phyloP scores from a whole-genome alignment of 352 stramenopile genomes.

The Phytophthora kernoviae region DNA sequence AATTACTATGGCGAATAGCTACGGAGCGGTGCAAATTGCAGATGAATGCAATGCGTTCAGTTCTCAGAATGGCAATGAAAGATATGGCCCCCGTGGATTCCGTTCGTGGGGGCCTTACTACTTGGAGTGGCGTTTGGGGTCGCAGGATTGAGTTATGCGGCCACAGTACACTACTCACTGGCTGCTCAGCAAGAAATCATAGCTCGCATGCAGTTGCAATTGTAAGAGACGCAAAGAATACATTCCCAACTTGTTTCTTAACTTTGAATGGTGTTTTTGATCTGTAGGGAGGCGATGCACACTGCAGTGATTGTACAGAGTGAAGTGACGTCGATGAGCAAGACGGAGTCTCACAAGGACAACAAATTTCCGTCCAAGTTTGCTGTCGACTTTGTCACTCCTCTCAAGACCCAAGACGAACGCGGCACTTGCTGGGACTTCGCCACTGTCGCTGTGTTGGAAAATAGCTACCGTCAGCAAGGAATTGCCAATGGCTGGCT shows the following conservation, averaged over 20 bases:
- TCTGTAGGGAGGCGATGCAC: constrained; percentile 54
- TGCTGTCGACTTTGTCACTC: constrained; percentile 54
- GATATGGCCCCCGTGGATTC: neutral
- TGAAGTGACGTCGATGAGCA: constrained; percentile 25
- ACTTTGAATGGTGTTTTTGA: neutral
- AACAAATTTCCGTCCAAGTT: constrained; percentile 60
- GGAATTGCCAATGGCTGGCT: constrained; percentile 61
- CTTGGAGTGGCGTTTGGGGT: constrained; percentile 6
- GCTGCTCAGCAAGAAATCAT: constrained; percentile 15
- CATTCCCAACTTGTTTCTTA: neutral
- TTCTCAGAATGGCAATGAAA: neutral
- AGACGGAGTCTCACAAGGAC: constrained; percentile 13
- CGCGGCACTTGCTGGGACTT: constrained; percentile 79
- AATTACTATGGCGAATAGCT: constrained; percentile 4
- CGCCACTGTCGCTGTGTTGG: constrained; percentile 58
- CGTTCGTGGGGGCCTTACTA: constrained; percentile 5
- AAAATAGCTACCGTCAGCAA: constrained; percentile 70
- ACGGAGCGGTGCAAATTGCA: constrained; percentile 17
- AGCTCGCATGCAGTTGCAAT: constrained; percentile 18
- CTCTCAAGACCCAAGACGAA: constrained; percentile 73
- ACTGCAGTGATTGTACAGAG: constrained; percentile 33
- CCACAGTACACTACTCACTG: constrained; percentile 19
- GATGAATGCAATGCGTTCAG: constrained; percentile 13
- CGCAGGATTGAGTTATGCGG: constrained; percentile 12
- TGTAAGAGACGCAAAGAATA: constrained; percentile 7